phyloP scores from a whole-genome alignment of 176 grass and related monocot genomes.

The Coix lacrymajobi region DNA sequence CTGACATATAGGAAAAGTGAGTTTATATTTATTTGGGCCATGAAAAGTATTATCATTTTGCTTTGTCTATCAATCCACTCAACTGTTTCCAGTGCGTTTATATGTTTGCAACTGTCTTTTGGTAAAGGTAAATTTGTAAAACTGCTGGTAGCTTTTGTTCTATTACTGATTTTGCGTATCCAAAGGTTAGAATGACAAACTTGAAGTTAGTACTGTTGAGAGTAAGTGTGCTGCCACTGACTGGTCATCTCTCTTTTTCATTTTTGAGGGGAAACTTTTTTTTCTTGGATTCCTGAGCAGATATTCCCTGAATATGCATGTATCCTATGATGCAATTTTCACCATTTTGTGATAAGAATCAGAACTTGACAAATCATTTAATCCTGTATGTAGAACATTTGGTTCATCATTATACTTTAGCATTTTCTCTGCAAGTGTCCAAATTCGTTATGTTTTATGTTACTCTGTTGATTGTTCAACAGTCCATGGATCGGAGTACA shows the following conservation, averaged over 20 bases:
- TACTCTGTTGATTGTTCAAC: conserved; percentile 17
- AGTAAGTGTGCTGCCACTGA: neutral
- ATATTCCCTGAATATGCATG: neutral
- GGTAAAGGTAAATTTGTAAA: neutral
- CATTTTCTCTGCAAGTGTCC: neutral
- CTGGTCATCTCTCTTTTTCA: neutral
- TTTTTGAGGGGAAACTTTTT: neutral
- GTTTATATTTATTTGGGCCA: neutral
- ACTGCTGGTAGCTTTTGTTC: neutral
- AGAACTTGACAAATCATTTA: neutral
- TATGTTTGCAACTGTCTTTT: neutral
- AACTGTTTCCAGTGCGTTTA: neutral
- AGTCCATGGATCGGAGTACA: conserved; percentile 87
- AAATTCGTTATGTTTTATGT: conserved; percentile 24
- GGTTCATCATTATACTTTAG: neutral
- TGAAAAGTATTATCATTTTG: neutral
- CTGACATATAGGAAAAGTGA: neutral
- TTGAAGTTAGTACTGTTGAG: neutral
- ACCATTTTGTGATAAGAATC: neutral
- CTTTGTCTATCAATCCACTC: neutral
- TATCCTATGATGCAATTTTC: conserved; percentile 4
- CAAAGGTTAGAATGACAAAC: neutral
- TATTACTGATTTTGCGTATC: neutral
- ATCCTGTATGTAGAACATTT: neutral
- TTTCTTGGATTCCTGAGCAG: neutral